Evolutionary conservation across 371 early-diverging fungal species (phyloP).

Genomic region (Mortierella polycephala): DNA sequence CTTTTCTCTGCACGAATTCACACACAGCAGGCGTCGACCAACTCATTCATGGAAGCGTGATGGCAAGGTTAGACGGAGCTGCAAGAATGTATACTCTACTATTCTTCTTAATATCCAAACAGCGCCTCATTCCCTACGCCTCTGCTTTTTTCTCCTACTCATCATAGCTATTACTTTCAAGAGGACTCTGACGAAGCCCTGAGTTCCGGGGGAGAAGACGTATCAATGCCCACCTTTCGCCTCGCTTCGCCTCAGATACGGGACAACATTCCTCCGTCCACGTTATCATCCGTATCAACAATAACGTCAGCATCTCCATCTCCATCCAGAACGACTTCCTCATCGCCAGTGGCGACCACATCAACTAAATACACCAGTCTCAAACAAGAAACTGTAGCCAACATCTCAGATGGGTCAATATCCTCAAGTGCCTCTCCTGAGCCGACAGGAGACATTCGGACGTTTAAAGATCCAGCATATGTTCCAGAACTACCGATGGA

Average conservation of each 20-base stretch:
- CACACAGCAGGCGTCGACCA: too few species aligned
- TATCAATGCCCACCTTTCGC: not conserved
- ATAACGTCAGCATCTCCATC: too few species aligned
- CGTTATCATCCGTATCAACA: too few species aligned
- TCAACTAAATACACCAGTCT: not conserved
- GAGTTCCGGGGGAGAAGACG: conserved; percentile 6
- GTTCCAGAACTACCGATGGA: conserved; percentile 12
- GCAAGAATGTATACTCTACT: not conserved
- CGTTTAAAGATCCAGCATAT: not conserved
- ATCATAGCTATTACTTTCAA: conserved; percentile 40
- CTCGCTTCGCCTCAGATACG: not conserved
- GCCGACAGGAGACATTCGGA: not conserved
- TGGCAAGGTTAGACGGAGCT: not conserved
- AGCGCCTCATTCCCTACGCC: not conserved
- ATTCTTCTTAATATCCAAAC: not conserved
- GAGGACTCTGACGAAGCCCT: conserved; percentile 48
- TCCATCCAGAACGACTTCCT: too few species aligned
- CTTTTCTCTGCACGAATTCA: too few species aligned
- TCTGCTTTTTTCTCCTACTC: not conserved
- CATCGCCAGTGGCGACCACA: too few species aligned
- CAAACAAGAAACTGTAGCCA: not conserved
- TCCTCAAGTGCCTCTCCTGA: not conserved
- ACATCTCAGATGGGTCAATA: not conserved
- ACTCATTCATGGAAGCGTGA: too few species aligned
- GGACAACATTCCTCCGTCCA: not conserved